These are phyloP conservation scores for Boletus subparvulus DNA, from an alignment of 768 basidiomycete genomes.

Conservation along the genomic window DNA sequence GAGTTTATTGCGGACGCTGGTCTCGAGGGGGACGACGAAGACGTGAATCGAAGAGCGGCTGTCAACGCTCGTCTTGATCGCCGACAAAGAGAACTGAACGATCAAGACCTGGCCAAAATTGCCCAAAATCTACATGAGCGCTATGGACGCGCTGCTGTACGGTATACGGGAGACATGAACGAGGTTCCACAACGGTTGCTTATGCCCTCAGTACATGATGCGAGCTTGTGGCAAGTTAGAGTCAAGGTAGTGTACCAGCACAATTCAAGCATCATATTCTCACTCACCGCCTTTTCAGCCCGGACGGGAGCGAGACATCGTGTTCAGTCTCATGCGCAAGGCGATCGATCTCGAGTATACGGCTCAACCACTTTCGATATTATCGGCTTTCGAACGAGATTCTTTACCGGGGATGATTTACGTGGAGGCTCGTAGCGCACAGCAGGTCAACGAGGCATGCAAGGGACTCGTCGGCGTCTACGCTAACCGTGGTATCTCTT, in stretches of 20 bases:
- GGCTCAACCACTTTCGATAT: conserved; percentile 76
- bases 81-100: conserved; percentile 69
- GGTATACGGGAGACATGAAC: conserved; percentile 90
- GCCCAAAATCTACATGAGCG: conserved; percentile 79
- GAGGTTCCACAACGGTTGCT: conserved; percentile 89
- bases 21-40: conserved; percentile 66
- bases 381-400: conserved; percentile 94
- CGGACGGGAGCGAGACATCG: conserved; percentile 89
- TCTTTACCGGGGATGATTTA: conserved; percentile 96
- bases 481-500: conserved; percentile 70
- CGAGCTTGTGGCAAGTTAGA: conserved; percentile 92
- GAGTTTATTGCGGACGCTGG: conserved; percentile 66
- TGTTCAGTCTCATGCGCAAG: conserved; percentile 94
- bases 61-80: conserved; percentile 72
- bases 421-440: conserved; percentile 87
- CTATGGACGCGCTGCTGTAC: conserved; percentile 65
- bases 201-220: conserved; percentile 96
- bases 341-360: conserved; percentile 81
- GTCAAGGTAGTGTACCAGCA: conserved; percentile 65
- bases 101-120: conserved; percentile 80
- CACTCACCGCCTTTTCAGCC: conserved; percentile 46
- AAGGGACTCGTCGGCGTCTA: conserved; percentile 93
- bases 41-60: conserved; percentile 44
- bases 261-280: neutral
- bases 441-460: conserved; percentile 82